Percentiles rank a stretch among this genome's conserved stretches.
These are phyloP conservation scores for Spongispora temasekensis DNA, from an alignment of 1,284 basidiomycete genomes.

Conservation along the genomic window DNA sequence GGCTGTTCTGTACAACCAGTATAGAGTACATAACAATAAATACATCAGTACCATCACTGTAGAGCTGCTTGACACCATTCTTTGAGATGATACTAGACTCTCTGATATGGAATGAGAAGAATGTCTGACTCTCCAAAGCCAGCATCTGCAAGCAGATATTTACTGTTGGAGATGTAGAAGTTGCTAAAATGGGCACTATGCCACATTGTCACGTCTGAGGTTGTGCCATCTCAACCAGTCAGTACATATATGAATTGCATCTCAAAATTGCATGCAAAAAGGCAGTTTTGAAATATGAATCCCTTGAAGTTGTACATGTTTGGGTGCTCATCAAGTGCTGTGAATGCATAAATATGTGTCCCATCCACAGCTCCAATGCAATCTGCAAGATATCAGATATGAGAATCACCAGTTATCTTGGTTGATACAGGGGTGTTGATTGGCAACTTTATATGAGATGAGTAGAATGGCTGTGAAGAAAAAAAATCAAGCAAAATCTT, in stretches of 20 bases:
- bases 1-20: too few relatives aligned
- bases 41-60: too few relatives aligned
- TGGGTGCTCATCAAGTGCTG: neutral
- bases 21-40: too few relatives aligned
- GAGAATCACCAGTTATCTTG: neutral
- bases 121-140: neutral
- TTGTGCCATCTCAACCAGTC: neutral
- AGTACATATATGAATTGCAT: conserved; percentile 1
- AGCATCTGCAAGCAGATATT: neutral
- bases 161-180: neutral
- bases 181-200: neutral
- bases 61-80: neutral
- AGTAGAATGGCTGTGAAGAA: neutral
- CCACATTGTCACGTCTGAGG: neutral
- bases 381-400: neutral
- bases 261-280: conserved; percentile 5
- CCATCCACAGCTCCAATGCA: neutral
- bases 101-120: neutral
- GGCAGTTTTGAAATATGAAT: conserved; percentile 6
- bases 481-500: neutral
- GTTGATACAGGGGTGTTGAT: neutral
- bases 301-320: conserved; percentile 3
- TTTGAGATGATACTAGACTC: neutral
- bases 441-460: neutral
- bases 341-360: neutral